Evolutionary conservation across 179 eudicot genomes (phyloP), one percentile per base, ranked within the genome.

Genomic region (Camellia oleifera): DNA sequence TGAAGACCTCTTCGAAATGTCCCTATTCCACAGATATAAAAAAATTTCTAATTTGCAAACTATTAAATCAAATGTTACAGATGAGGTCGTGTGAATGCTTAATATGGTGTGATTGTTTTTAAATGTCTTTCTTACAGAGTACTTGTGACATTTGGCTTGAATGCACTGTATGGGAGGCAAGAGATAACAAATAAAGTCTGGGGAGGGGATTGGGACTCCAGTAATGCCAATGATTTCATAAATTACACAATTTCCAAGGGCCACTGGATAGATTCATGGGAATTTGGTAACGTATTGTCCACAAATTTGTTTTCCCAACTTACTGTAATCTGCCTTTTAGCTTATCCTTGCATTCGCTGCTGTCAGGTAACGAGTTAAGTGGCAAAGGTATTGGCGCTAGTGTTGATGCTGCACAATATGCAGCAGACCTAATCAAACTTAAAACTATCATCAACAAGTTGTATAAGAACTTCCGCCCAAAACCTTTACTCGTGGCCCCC

Each of bases 231-330:
- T 54, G 95, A 92, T 81, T 93, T 96, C 84, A 92, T 96, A 4
- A 84, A 85, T 26, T 91, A 91, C 83, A 96, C 99, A 8, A 76
- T 94, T 62, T 88, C 97, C 65, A 92, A 92, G 83, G 98, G 98
- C 46, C 88, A 96, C 86, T 79, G 72, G 40, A 85, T 96, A 66
- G 94, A 94, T 78, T 94, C 99, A 71, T 96, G 99, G 99, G 99
- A 96, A 86, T 88, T 91, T 32, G 99, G 98, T 96, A 93, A 62
- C 26, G 26, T 69, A 52, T 70, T 54, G 60, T 40, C 69, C 52
- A 69, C 42, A 63, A 40, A 26, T 5, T 60, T 65, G 40, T 26
- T 80, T 48, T 44, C 52, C 57, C 7, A 32, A 61, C 65, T 66
- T 75, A 17, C 13, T 79, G 40, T 76, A 64, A 50, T 74, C 72